Evolutionary conservation across 78 protist genomes (phyloP).

Genomic region (Guillardia theta): DNA sequence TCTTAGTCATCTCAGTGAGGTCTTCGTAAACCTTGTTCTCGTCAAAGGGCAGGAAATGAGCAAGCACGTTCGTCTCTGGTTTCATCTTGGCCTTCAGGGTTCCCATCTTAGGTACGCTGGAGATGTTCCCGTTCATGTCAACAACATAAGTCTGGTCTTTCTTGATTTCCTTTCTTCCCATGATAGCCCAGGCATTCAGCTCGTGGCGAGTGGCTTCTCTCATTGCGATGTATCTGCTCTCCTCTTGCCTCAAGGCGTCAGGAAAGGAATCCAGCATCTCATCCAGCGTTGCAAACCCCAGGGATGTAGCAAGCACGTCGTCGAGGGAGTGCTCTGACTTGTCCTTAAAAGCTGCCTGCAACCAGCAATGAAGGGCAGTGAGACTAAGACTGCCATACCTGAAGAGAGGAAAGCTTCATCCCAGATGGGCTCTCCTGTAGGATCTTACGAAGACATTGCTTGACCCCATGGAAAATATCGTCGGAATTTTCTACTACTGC

Average conservation of each 20-base stretch:
- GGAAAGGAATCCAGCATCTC: not conserved
- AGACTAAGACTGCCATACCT: too few relatives aligned
- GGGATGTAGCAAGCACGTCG: not conserved
- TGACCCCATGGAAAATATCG: not conserved
- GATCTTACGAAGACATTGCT: not conserved
- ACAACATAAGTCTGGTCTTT: not conserved
- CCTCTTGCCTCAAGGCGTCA: not conserved
- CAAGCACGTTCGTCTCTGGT: not conserved
- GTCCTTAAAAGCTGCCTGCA: not conserved
- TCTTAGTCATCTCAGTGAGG: not conserved
- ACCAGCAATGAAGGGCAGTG: too few relatives aligned
- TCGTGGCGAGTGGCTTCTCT: constrained; percentile 10
- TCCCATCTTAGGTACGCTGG: not conserved
- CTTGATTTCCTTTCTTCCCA: not conserved
- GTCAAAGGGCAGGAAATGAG: not conserved
- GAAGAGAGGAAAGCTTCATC: not conserved
- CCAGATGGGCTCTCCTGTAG: not conserved
- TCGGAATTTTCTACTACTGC: not conserved
- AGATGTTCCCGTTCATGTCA: not conserved
- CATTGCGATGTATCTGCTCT: not conserved
- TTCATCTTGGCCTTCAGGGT: not conserved
- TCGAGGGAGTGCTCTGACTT: not conserved
- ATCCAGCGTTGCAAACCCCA: not conserved
- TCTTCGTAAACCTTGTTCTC: not conserved
- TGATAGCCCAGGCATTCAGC: not conserved